Percentiles rank a stretch among this genome's conserved stretches.
phyloP scores from a whole-genome alignment of 768 basidiomycete species.

The Leccinellum luteum region DNA sequence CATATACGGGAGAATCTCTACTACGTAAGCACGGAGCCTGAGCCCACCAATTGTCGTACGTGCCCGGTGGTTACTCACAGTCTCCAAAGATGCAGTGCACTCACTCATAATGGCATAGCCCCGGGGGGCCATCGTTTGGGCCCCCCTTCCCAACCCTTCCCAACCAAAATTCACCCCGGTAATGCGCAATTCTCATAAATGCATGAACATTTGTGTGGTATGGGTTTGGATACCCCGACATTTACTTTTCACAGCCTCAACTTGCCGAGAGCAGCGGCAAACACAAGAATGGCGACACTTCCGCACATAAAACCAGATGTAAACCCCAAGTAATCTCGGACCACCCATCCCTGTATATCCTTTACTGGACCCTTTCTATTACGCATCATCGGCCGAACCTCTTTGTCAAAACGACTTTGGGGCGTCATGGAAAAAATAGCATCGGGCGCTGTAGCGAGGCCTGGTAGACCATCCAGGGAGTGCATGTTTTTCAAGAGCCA shows the following conservation, averaged over 20 bases:
- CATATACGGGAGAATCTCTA: not conserved
- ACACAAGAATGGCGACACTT: not conserved
- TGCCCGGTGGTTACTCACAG: not conserved
- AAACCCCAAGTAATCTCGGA: constrained; percentile 11
- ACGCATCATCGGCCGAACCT: constrained; percentile 10
- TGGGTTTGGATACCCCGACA: no score
- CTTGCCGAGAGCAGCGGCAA: constrained; percentile 6
- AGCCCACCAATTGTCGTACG: not conserved
- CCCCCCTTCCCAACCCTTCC: not conserved
- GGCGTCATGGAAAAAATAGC: constrained; percentile 10
- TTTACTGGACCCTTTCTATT: not conserved
- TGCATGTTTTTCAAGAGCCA: constrained; percentile 48
- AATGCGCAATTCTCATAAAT: not conserved
- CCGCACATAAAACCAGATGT: constrained; percentile 19
- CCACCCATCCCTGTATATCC: not conserved
- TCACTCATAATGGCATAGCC: not conserved
- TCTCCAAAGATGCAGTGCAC: no score
- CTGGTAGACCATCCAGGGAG: constrained; percentile 60
- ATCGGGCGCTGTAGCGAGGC: constrained; percentile 32
- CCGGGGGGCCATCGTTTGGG: not conserved
- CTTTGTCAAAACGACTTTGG: constrained; percentile 20
- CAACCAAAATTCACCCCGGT: not conserved
- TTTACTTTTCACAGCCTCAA: not conserved
- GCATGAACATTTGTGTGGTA: not conserved
- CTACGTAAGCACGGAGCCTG: not conserved